These are phyloP conservation scores for Centaurea solstitialis DNA, from an alignment of 129 eudicot species.

Conservation along the genomic window DNA sequence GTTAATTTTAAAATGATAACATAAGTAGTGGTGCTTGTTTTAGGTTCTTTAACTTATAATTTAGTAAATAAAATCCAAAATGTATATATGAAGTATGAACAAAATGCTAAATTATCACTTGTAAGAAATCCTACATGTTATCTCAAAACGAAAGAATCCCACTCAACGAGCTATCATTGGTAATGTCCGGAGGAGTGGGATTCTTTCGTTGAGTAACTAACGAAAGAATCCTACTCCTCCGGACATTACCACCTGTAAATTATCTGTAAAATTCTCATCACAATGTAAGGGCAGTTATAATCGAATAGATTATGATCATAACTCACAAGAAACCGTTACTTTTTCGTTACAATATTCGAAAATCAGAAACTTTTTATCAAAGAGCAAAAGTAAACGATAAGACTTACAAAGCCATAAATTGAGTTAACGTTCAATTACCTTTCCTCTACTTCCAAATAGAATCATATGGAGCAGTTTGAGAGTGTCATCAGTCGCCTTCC, in stretches of 20 bases:
- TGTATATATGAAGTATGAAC: too few relatives aligned
- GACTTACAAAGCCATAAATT: background rate
- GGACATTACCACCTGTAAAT: background rate
- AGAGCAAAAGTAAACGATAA: background rate
- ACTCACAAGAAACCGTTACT: background rate
- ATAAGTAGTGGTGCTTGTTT: too few relatives aligned
- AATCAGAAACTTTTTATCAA: background rate
- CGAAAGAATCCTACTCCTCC: too few relatives aligned
- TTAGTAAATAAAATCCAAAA: too few relatives aligned
- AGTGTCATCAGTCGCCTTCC: conserved; percentile 71
- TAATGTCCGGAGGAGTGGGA: too few relatives aligned
- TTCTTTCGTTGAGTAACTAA: too few relatives aligned
- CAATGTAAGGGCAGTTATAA: conserved; percentile 4
- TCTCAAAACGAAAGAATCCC: too few relatives aligned
- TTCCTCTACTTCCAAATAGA: conserved; percentile 92
- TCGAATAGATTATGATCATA: background rate
- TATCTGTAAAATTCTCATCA: conserved; percentile 15
- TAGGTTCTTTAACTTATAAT: too few relatives aligned
- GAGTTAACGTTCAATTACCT: conserved; percentile 52
- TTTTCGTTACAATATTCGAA: background rate
- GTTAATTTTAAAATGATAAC: too few relatives aligned
- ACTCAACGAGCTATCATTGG: too few relatives aligned
- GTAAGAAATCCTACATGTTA: too few relatives aligned
- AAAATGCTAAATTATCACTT: too few relatives aligned
- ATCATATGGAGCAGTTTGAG: conserved; percentile 76